phyloP scores from a whole-genome alignment of 345 rosid species.

The Hibiscus mutabilis region DNA sequence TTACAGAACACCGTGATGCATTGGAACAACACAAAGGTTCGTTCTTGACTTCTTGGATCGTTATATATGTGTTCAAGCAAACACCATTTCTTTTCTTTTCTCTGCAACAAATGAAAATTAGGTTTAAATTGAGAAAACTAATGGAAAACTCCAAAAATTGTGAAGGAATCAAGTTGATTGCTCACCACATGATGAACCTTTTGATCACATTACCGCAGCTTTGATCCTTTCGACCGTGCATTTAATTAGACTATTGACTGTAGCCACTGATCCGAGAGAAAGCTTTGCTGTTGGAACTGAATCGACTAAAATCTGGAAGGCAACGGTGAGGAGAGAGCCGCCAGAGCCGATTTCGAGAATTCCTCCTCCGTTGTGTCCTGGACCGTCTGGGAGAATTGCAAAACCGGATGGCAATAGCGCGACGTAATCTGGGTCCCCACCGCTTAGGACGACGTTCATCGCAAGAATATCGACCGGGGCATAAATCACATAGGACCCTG shows the following conservation, averaged over 20 bases:
- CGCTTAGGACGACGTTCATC: slow-evolving; percentile 80
- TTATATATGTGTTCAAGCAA: no score
- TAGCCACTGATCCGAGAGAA: slow-evolving; percentile 86
- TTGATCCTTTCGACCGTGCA: slow-evolving; percentile 89
- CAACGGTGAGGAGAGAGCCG: slow-evolving; percentile 79
- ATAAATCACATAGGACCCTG: slow-evolving; percentile 89
- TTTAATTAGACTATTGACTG: slow-evolving; percentile 85
- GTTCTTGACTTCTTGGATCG: slow-evolving; percentile 62
- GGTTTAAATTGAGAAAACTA: no score
- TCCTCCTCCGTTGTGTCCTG: slow-evolving; percentile 31
- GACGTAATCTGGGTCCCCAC: slow-evolving; percentile 94
- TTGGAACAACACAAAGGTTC: slow-evolving; percentile 45
- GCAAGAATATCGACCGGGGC: slow-evolving; percentile 90
- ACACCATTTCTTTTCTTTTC: not conserved
- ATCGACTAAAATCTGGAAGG: slow-evolving; percentile 92
- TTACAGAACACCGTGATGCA: slow-evolving; percentile 4
- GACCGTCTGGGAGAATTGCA: slow-evolving; percentile 90
- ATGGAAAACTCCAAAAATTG: no score
- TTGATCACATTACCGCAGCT: slow-evolving; percentile 36
- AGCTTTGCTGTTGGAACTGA: slow-evolving; percentile 91
- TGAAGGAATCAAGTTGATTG: no score
- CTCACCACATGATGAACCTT: no score
- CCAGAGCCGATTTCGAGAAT: slow-evolving; percentile 48
- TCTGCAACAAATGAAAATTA: slow-evolving; percentile 7
- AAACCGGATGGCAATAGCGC: slow-evolving; percentile 95